Evolutionary conservation across 306 rosid species (phyloP), one percentile per base, ranked within the genome.

Genomic region (Casuarina equisetifolia): DNA sequence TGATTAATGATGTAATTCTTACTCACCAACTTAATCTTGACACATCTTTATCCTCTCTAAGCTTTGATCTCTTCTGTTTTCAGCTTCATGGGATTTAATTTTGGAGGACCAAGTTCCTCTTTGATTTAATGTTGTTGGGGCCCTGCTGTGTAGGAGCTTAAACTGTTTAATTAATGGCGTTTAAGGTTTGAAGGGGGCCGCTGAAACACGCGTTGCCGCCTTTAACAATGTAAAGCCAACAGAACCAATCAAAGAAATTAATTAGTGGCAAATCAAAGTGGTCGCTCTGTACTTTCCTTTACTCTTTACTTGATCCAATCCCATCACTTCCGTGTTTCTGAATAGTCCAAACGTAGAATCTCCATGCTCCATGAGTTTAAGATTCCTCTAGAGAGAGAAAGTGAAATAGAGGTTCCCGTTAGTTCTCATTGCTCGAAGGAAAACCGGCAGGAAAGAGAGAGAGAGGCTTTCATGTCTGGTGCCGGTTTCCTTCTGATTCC

Each of bases 301-400:
- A 68, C 76, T 42, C 71, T 49, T 63, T 68, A n/a, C 35, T 72
- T 39, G 38, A 8, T 10, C 49, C 72, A 59, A 49, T 69, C 74
- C 43, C 8, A 25, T 77, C 1, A 5, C 4, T 32, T 35, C 12
- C 4, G 5, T 35, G 9, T 73, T 73, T 16, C 62, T 73, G 43
- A 36, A 62, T 32, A 19, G 20, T 73, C 79, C 73, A 57, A 36
- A 45, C 55, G 6, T 63, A 62, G 79, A 82, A 68, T 68, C 81
- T 38, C 32, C 32, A 3, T n/a, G 78, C 71, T 54, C 51, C 74
- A 45, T 67, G 75, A 67, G 15, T 48, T 67, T 17, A 8, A 68
- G 69, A 71, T 81, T 72, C 66, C n/a, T 52, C 1, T 36, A 0
- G 2, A 42, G 54, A 55, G 51, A 73, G 50, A 61, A 7, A 36